A percentile compares a stretch with the other conserved stretches of the same genome.
Evolutionary conservation across 75 land plant genomes (phyloP).

Genomic region (Cupressus sempervirens): DNA sequence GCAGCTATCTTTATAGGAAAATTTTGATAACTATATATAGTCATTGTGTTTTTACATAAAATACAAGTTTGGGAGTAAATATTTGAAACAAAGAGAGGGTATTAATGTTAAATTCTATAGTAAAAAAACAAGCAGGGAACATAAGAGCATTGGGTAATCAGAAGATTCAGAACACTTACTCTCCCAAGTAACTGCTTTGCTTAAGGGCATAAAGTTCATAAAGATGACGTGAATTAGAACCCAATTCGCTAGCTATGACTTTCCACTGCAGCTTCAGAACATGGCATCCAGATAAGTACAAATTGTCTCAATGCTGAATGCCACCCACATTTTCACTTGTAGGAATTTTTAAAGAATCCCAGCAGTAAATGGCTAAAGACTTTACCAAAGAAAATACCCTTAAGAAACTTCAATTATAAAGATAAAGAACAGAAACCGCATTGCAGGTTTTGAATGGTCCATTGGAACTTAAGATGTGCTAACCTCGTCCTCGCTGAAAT

Average conservation of each 20-base stretch:
- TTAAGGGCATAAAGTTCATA: constrained; percentile 64
- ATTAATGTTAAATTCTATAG: background rate
- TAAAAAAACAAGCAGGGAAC: background rate
- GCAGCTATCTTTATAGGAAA: background rate
- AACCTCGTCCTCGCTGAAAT: constrained; percentile 67
- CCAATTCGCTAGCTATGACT: constrained; percentile 57
- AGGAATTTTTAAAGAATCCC: constrained; percentile 10
- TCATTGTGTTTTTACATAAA: background rate
- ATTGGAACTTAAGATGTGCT: background rate
- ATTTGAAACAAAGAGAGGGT: background rate
- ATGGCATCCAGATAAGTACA: constrained; percentile 17
- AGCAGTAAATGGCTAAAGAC: background rate
- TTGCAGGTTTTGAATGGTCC: background rate
- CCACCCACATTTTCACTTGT: constrained; percentile 14
- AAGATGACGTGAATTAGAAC: constrained; percentile 67
- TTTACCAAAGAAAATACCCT: background rate
- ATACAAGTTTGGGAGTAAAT: background rate
- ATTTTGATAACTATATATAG: background rate
- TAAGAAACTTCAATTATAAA: background rate
- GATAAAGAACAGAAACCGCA: background rate
- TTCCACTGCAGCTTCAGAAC: constrained; percentile 55
- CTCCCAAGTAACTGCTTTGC: constrained; percentile 28
- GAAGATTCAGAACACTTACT: constrained; percentile 39
- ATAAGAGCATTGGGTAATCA: background rate
- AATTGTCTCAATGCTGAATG: constrained; percentile 11